Evolutionary conservation across 805 yeast species (phyloP), one percentile per base, ranked within the genome.

Genomic region (Metschnikowia colocasiae): DNA sequence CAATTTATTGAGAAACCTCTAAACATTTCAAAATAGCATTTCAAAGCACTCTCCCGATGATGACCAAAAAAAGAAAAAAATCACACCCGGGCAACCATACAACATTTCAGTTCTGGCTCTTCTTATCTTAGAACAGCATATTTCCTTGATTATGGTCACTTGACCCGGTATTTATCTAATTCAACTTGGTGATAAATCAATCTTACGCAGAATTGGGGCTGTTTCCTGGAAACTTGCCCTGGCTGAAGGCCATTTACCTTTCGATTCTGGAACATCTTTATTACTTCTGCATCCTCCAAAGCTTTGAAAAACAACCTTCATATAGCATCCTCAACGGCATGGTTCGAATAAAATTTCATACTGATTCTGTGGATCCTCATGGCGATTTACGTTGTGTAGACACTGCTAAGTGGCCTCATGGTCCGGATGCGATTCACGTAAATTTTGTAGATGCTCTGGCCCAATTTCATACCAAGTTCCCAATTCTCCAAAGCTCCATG

Each of bases 401-500:
- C 10, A 8, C 27, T 10, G 27, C n/a, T n/a, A n/a, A n/a, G n/a
- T n/a, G 23, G 4, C 23, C 23, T 22, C 23, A 6, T 25, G 27
- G 8, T 8, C 8, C 8, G 10, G 10, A 25, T 6, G 27, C 4
- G 8, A 25, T 25, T 3, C 4, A 6, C 10, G 8, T 25, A 22
- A 22, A 4, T 4, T 22, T 4, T 5, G 16, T 30, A n/a, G 32
- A 15, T 8, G 5, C 7, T 15, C 9, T n/a, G 15, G 18, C 7
- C 12, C 7, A 30, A 6, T 10, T n/a, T 27, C 36, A 46, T n/a
- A 37, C 46, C 46, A 49, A 40, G 40, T 44, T 34, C 18, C 86
- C 85, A 5, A 90, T 78, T 50, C 84, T 76, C 98, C 98, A 91
- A 0, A 92, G 75, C 61, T 91, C 98, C 33, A 92, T 67, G 0